Evolutionary conservation across 2,329 filamentous ascomycete genomes (phyloP), one percentile per base, ranked within the genome.

Genomic region (Aureobasidium lini): DNA sequence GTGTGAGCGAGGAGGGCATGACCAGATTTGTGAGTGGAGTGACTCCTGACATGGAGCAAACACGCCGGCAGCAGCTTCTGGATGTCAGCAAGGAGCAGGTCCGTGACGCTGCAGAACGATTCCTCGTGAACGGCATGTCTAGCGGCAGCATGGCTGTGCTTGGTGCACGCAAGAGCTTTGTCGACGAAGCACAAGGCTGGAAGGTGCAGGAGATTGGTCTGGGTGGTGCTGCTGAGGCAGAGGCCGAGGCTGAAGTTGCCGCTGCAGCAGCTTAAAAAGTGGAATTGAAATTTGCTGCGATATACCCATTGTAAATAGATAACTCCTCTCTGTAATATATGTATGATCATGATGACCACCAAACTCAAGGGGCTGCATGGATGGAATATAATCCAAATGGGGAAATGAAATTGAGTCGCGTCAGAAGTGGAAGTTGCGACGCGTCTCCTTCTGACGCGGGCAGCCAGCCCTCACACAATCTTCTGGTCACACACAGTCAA

Each of bases 1-100:
- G 89, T 40, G 90, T 97, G 23, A 94, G 88, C 70, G 81, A 88
- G 53, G 93, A 97, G 72, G 94, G 93, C 37, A 89, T 95, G 84
- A 81, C 83, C 44, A 81, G 86, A 57, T 99, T 99, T 74, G 77
- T 96, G 68, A 88, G 85, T 32, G 91, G 91, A 11, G 81, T 99
- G 37, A 90, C 88, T 1, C 84, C 94, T 61, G 88, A 90, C 67
- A 96, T 97, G 91, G 86, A 88, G 69, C 91, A 96, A 75, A 82
- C 78, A 67, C 85, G 90, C 71, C 81, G 94, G 66, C 89, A 94
- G 73, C 85, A 88, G 69, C 79, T 99, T 60, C 80, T 99, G 4
- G 93, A 96, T 71, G 92, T 96, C 40, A 89, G 83, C 2, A 85
- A 84, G 62, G 83, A 87, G 64, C 86, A 96, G 66, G 88, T 99